Base-by-base conservation (phyloP, 805 yeast species). In the Suhomyces tanzawaensis region DNA sequence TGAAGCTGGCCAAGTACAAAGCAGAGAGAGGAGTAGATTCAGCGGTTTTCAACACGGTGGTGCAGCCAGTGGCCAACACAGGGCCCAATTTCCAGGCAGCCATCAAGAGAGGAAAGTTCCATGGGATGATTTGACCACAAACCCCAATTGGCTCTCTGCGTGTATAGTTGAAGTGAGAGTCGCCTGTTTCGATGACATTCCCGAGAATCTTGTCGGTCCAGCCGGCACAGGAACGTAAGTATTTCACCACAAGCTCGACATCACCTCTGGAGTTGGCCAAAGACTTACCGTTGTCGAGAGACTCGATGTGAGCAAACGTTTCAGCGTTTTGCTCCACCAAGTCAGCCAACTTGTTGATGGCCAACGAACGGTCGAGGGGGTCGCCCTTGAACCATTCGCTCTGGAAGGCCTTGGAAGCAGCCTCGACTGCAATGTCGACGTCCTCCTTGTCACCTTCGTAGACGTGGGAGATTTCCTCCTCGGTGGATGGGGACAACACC, bases 51-150 rank as follows among this genome's bases (percentile, higher is more conserved):
- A 90, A 69, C 32, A 90, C 93, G 50, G 85, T 75, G 39, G 89
- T 78, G 76, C 88, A 87, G 68, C 96, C 96, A 38, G 95, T 78
- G 40, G 95, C 95, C 48, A 89, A 64, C 40, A 95, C 95, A 32
- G 97, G 96, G 42, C 90, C 96, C 45, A 90, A 71, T 66, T 90
- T 90, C 97, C 97, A 90, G 19, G 95, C 72, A 72, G 88, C 84
- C 93, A 90, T 89, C 61, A 87, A 75, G 52, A 90, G 67, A 46
- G 97, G 97, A 79, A 88, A 90, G 71, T 90, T 90, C 97, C 97
- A 90, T 52, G 97, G 96, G 50, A 90, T 89, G 58, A 90, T 85
- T 65, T 87, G 95, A 42, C 95, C 97, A 62, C 95, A 87, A 32
- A 90, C 96, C 60, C 96, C 97, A 54, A 86, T 71, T 42, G 97